Evolutionary conservation across 345 rosid genomes (phyloP).

Genomic region (Eutrema yunnanense): DNA sequence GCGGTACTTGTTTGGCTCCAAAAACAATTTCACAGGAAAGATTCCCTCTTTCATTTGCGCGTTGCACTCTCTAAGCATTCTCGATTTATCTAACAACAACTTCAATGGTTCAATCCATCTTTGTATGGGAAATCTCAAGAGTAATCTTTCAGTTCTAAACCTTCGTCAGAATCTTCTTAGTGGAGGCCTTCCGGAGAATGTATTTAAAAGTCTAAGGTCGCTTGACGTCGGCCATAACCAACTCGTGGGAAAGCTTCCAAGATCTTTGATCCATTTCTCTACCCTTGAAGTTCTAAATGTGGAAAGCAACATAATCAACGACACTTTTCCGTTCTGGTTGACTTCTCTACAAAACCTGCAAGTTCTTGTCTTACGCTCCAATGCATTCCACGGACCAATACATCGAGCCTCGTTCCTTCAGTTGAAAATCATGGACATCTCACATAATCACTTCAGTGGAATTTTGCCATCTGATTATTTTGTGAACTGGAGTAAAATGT

Average conservation of each 20-base stretch:
- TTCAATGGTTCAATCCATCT: not conserved
- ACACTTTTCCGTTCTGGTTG: not conserved
- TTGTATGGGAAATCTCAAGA: not conserved
- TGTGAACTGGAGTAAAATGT: not conserved
- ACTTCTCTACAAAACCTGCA: not conserved
- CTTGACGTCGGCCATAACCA: conserved; percentile 23
- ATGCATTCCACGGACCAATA: not conserved
- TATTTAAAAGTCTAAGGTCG: not conserved
- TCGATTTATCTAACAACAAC: not conserved
- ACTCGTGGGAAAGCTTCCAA: conserved; percentile 23
- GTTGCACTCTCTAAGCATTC: not conserved
- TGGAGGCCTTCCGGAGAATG: conserved; percentile 1
- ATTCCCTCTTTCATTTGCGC: not conserved
- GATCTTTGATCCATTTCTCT: not conserved
- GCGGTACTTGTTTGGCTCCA: not conserved
- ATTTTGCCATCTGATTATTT: not conserved
- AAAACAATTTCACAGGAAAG: not conserved
- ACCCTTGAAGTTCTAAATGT: not conserved
- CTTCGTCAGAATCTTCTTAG: not conserved
- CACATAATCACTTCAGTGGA: not conserved
- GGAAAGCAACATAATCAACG: not conserved
- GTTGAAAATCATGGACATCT: not conserved
- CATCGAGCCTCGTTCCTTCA: not conserved
- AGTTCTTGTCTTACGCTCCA: not conserved
- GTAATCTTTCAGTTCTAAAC: not conserved